Evolutionary conservation across 352 stramenopile species (phyloP).

Genomic region (Phytophthora capsici): DNA sequence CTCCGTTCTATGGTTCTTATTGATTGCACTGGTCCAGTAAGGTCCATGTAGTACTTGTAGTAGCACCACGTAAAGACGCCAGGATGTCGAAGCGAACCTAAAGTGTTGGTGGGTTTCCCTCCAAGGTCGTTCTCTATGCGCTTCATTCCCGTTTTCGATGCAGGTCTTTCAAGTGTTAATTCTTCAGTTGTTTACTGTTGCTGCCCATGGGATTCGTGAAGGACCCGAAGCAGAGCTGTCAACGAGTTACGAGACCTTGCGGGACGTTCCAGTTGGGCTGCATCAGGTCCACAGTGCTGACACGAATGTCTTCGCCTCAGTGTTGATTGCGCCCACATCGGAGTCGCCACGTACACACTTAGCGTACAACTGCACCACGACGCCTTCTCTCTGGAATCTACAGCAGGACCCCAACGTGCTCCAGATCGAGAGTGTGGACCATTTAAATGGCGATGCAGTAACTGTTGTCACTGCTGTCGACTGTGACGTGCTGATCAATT

Average conservation of each 20-base stretch:
- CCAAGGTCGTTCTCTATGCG: neutral
- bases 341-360: slow-evolving; percentile 18
- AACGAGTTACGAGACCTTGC: slow-evolving; percentile 13
- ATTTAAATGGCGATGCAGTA: neutral
- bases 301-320: slow-evolving; percentile 13
- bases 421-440: slow-evolving; percentile 7
- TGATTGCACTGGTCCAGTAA: too few relatives aligned
- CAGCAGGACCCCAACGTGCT: slow-evolving; percentile 19
- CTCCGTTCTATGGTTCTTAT: too few relatives aligned
- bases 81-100: neutral
- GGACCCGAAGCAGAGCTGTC: neutral
- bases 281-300: slow-evolving; percentile 4
- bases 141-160: slow-evolving; percentile 6
- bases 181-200: neutral
- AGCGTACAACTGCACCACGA: slow-evolving; percentile 30
- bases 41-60: neutral
- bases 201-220: too few relatives aligned
- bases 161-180: neutral
- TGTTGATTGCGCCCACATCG: slow-evolving; percentile 9
- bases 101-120: neutral
- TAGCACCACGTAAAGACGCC: slow-evolving; percentile 4
- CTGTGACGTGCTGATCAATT: slow-evolving; percentile 1
- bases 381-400: slow-evolving; percentile 25
- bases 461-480: neutral
- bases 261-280: slow-evolving; percentile 2